phyloP scores from a whole-genome alignment of 2,329 filamentous ascomycete genomes.

The Gremmenia infestans region DNA sequence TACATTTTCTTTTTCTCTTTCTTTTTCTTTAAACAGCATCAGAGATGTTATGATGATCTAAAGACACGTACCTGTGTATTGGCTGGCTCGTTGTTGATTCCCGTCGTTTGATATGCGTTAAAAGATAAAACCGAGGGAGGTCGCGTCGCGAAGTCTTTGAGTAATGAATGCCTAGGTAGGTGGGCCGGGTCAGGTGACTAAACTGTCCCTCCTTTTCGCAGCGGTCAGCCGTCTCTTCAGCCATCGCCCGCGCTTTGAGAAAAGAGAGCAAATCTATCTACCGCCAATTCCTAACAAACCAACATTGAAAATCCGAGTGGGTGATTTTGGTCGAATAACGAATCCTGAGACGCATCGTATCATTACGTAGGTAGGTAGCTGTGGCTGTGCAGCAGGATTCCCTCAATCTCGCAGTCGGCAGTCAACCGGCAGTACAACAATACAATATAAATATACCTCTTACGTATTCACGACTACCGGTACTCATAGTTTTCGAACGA shows the following conservation, averaged over 20 bases:
- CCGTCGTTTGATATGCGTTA: neutral
- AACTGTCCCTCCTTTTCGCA: neutral
- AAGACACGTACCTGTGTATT: constrained; percentile 3
- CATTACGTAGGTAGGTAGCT: no score
- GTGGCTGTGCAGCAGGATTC: no score
- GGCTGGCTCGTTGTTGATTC: neutral
- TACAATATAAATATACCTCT: no score
- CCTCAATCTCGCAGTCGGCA: neutral
- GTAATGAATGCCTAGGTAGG: neutral
- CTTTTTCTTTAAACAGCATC: neutral
- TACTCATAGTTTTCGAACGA: no score
- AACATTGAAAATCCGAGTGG: no score
- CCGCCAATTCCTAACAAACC: neutral
- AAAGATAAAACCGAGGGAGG: neutral
- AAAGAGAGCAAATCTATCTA: neutral
- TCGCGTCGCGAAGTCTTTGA: neutral
- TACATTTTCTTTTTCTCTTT: neutral
- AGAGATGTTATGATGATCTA: neutral
- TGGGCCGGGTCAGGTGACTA: neutral
- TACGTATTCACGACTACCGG: neutral
- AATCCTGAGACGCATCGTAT: no score
- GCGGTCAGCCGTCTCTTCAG: neutral
- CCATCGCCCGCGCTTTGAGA: neutral
- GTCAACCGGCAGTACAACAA: neutral
- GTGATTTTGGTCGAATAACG: no score